Conservation (phyloP, 345 rosid genomes). For the Clausena lansium region DNA sequence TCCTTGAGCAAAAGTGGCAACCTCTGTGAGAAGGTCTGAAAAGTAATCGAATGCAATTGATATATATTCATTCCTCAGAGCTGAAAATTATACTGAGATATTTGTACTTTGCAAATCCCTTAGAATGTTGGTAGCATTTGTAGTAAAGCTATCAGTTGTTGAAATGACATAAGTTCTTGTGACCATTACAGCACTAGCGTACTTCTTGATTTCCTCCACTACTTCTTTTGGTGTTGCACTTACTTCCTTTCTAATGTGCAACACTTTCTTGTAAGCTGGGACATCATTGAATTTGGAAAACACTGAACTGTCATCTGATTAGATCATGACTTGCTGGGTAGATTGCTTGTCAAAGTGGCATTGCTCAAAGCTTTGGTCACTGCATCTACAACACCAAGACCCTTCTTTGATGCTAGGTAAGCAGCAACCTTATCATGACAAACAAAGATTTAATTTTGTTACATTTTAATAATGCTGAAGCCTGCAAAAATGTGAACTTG, state of each 20-base stretch:
- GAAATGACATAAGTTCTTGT: slow-evolving; percentile 42
- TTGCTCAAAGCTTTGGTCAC: slow-evolving; percentile 51
- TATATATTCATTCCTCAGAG: slow-evolving; percentile 62
- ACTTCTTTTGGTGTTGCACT: slow-evolving; percentile 50
- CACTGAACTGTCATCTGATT: slow-evolving; percentile 78
- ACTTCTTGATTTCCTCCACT: slow-evolving; percentile 62
- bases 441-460: background rate
- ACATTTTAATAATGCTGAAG: background rate
- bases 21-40: slow-evolving; percentile 63
- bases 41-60: slow-evolving; percentile 64
- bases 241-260: slow-evolving; percentile 42
- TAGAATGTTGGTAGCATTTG: slow-evolving; percentile 40
- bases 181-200: slow-evolving; percentile 59
- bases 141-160: slow-evolving; percentile 25
- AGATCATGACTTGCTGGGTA: slow-evolving; percentile 65
- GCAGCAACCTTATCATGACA: slow-evolving; percentile 61
- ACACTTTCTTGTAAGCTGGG: slow-evolving; percentile 53
- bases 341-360: slow-evolving; percentile 71
- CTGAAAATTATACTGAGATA: slow-evolving; percentile 61
- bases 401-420: slow-evolving; percentile 77
- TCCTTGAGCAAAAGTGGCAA: slow-evolving; percentile 58
- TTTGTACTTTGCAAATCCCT: slow-evolving; percentile 58
- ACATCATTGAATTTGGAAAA: slow-evolving; percentile 44
- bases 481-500: background rate
- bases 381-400: slow-evolving; percentile 52